These are phyloP conservation scores for Phlyctochytrium planicorne DNA, from an alignment of 192 early-diverging fungal genomes.

Conservation along the genomic window DNA sequence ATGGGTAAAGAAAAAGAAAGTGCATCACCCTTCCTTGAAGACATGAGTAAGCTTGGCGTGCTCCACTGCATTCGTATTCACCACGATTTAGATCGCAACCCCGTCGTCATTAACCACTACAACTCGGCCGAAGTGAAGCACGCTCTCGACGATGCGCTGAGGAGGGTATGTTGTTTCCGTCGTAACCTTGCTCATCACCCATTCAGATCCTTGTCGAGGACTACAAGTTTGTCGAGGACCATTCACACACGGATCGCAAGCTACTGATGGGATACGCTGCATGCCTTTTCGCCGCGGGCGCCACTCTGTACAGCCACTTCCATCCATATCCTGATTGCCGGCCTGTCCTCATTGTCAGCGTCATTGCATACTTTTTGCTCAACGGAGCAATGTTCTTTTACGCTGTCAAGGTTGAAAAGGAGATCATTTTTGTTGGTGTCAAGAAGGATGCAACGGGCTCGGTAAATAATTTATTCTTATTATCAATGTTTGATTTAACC, in stretches of 20 bases:
- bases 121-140: constrained; percentile 46
- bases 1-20: no score
- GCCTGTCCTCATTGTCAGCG: constrained; percentile 32
- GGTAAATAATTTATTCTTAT: constrained; percentile 9
- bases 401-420: constrained; percentile 32
- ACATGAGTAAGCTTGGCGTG: constrained; percentile 4
- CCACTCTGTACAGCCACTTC: constrained; percentile 38
- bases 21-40: background rate
- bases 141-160: constrained; percentile 40
- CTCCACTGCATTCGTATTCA: background rate
- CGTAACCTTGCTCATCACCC: constrained; percentile 9
- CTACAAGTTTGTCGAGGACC: constrained; percentile 54
- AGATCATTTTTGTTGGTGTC: constrained; percentile 41
- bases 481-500: background rate
- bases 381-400: constrained; percentile 38
- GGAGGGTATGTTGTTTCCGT: constrained; percentile 18
- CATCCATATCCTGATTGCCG: constrained; percentile 42
- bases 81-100: constrained; percentile 14
- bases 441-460: constrained; percentile 29
- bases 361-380: constrained; percentile 36
- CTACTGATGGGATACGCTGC: constrained; percentile 78
- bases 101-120: constrained; percentile 36
- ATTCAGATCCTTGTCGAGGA: constrained; percentile 38
- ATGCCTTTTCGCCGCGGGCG: constrained; percentile 69
- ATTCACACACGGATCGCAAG: constrained; percentile 79